Evolutionary conservation across 345 rosid genomes (phyloP).

Genomic region (Eucalyptus rudis): DNA sequence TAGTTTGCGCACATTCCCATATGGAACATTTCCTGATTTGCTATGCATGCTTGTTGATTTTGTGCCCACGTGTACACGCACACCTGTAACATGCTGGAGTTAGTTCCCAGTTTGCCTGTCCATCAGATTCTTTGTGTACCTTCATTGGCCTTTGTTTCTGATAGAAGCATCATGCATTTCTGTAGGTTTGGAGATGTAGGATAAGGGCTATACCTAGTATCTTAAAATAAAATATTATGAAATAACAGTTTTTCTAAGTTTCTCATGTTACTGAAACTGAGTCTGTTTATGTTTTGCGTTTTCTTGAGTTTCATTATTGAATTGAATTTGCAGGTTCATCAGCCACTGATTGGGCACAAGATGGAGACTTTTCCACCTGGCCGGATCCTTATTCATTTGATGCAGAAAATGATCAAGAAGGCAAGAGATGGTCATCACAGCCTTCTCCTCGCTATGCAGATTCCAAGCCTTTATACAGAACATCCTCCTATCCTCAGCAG

Average conservation of each 20-base stretch:
- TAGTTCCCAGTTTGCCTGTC: neutral
- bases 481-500: constrained; percentile 83
- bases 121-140: neutral
- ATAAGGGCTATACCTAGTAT: neutral
- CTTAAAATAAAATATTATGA: neutral
- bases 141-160: neutral
- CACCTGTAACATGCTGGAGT: neutral
- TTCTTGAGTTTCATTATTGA: neutral
- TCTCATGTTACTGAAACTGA: neutral
- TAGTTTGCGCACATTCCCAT: neutral
- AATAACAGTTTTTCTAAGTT: neutral
- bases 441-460: constrained; percentile 31
- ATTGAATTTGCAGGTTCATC: constrained; percentile 57
- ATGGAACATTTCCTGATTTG: neutral
- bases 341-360: constrained; percentile 83
- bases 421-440: constrained; percentile 75
- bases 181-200: neutral
- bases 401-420: constrained; percentile 43
- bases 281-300: neutral
- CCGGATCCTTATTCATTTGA: constrained; percentile 55
- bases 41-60: neutral
- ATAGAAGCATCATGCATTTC: neutral
- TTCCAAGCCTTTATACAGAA: constrained; percentile 59
- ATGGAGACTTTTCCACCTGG: constrained; percentile 63
- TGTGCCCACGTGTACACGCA: neutral